These are phyloP conservation scores for Corylus avellana DNA, from an alignment of 306 rosid genomes.

Conservation along the genomic window DNA sequence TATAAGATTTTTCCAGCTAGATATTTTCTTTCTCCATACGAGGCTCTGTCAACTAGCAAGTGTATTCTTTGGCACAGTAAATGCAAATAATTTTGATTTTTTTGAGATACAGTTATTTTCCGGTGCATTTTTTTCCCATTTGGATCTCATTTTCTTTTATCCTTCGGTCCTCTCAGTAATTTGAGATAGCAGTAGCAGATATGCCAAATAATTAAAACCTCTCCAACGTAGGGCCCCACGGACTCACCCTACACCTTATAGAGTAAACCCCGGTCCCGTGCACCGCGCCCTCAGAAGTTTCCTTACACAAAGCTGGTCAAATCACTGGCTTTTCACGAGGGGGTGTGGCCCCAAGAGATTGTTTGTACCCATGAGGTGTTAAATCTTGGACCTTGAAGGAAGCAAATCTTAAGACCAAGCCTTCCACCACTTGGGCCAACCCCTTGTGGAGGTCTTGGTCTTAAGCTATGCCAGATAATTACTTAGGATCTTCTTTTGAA, in stretches of 20 bases:
- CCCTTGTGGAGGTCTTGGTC: too few species aligned
- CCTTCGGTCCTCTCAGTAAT: background rate
- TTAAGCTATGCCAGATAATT: background rate
- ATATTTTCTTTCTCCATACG: conserved; percentile 20
- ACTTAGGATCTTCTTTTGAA: background rate
- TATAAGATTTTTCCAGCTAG: conserved; percentile 25
- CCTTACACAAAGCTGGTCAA: accelerated
- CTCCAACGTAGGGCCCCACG: accelerated
- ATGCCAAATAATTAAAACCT: background rate
- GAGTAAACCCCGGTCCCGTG: background rate
- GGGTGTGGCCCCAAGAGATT: too few species aligned
- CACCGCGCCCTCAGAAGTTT: accelerated
- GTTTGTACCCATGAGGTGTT: too few species aligned
- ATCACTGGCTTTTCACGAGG: too few species aligned
- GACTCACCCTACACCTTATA: too few species aligned
- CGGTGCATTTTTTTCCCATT: background rate
- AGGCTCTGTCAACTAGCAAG: background rate
- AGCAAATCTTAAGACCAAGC: too few species aligned
- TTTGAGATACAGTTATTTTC: background rate
- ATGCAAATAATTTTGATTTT: conserved; percentile 16
- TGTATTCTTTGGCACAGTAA: conserved; percentile 32
- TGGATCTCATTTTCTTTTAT: background rate
- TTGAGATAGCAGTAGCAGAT: background rate
- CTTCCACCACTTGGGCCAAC: too few species aligned
- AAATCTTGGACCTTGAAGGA: too few species aligned